Conservation (phyloP, 345 rosid species). For the Carallia brachiata region DNA sequence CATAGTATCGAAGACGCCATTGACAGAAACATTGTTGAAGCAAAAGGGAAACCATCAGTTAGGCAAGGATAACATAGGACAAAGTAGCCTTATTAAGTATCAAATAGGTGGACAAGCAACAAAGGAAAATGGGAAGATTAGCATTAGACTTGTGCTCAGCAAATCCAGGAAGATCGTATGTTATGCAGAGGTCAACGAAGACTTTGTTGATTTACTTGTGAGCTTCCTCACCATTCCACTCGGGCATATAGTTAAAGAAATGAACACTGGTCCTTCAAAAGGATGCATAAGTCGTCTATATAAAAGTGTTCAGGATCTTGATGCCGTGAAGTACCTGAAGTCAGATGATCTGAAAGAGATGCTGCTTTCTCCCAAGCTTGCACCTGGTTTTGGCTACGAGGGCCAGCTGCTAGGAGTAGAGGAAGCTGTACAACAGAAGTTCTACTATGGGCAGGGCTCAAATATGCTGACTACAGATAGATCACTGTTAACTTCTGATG, state of each 20-base stretch:
- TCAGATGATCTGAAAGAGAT: neutral
- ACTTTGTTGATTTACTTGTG: constrained; percentile 30
- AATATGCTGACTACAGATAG: neutral
- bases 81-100: neutral
- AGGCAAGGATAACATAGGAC: neutral
- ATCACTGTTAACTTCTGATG: neutral
- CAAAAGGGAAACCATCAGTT: neutral
- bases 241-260: constrained; percentile 19
- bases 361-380: constrained; percentile 21
- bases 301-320: constrained; percentile 12
- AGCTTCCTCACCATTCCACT: constrained; percentile 35
- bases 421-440: neutral
- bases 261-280: neutral
- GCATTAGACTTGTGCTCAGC: constrained; percentile 16
- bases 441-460: neutral
- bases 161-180: constrained; percentile 27
- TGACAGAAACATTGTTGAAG: constrained; percentile 20
- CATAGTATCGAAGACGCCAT: constrained; percentile 15
- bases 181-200: constrained; percentile 24
- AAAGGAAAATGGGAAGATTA: constrained; percentile 2
- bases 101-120: neutral
- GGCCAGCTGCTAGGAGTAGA: constrained; percentile 10
- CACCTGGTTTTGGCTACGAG: constrained; percentile 8
- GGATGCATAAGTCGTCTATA: constrained; percentile 19
- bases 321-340: constrained; percentile 10